Evolutionary conservation across 2,329 filamentous ascomycete species (phyloP).

Genomic region (Aspergillus sp.): DNA sequence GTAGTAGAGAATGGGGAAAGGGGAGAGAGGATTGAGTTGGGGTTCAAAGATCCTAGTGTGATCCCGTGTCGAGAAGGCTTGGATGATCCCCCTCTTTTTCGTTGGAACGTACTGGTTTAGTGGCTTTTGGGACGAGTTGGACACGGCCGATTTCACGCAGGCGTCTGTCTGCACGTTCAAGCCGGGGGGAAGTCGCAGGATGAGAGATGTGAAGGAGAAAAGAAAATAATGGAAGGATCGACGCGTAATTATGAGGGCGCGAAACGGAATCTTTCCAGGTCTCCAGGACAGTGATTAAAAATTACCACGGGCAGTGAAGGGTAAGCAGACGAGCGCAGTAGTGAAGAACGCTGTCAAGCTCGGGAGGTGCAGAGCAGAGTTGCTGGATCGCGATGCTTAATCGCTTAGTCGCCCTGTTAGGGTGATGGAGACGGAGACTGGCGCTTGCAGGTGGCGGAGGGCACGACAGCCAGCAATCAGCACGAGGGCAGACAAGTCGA

Average conservation of each 20-base stretch:
- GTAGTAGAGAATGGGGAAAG: constrained; percentile 11
- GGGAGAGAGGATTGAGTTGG: constrained; percentile 16
- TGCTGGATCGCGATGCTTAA: constrained; percentile 39
- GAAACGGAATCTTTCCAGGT: not conserved
- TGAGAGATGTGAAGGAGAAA: constrained; percentile 6
- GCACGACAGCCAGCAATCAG: constrained; percentile 19
- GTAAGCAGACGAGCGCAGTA: constrained; percentile 15
- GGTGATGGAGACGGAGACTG: constrained; percentile 33
- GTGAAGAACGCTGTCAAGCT: not conserved
- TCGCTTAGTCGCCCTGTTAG: constrained; percentile 39
- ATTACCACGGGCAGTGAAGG: constrained; percentile 5
- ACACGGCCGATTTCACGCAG: not conserved
- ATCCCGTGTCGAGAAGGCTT: constrained; percentile 15
- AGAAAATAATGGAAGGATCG: constrained; percentile 19
- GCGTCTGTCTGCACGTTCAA: constrained; percentile 3
- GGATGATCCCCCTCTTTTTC: constrained; percentile 8
- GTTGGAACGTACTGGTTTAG: constrained; percentile 23
- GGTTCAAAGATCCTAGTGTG: constrained; percentile 12
- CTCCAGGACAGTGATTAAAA: constrained; percentile 8
- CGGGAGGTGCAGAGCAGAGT: constrained; percentile 2
- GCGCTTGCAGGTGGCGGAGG: constrained; percentile 39
- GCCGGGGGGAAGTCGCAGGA: constrained; percentile 4
- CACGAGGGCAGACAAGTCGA: constrained; percentile 30
- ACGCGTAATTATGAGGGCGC: constrained; percentile 16
- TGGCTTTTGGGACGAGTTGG: not conserved